These are phyloP conservation scores for Ganoderma leucocontextum DNA, from an alignment of 1,284 basidiomycete genomes.

Conservation along the genomic window DNA sequence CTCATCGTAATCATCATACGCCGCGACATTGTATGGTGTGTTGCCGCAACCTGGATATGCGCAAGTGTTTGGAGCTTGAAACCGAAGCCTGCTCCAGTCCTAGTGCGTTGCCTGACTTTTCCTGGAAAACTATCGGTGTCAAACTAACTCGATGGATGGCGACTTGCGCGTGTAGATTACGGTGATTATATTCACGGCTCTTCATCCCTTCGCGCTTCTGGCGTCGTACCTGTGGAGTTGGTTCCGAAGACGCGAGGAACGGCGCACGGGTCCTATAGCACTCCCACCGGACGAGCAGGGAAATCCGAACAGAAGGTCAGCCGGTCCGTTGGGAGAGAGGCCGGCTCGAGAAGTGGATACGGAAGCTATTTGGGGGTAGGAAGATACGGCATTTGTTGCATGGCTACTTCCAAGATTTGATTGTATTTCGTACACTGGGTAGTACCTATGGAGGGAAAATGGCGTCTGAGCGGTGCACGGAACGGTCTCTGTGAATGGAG, in stretches of 20 bases:
- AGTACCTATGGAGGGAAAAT: too few species aligned
- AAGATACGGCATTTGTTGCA: not conserved
- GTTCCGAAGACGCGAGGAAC: conserved; percentile 39
- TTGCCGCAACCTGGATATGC: conserved; percentile 75
- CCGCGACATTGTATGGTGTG: conserved; percentile 75
- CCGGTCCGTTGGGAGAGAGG: conserved; percentile 21
- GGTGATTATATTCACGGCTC: conserved; percentile 61
- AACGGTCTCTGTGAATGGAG: not conserved
- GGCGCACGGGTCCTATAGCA: conserved; percentile 48
- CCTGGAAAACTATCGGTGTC: not conserved
- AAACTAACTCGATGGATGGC: not conserved
- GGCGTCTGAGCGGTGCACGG: not conserved
- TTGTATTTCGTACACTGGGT: not conserved
- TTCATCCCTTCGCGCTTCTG: conserved; percentile 65
- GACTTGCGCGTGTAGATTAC: conserved; percentile 54
- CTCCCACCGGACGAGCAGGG: conserved; percentile 50
- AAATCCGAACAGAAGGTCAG: conserved; percentile 10
- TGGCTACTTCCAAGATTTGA: not conserved
- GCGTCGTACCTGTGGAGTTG: conserved; percentile 48
- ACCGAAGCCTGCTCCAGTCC: conserved; percentile 69
- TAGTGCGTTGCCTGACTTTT: conserved; percentile 51
- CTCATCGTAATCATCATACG: conserved; percentile 61
- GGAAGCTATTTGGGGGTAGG: conserved; percentile 41
- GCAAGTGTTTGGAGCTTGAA: conserved; percentile 65
- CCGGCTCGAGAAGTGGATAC: conserved; percentile 41